Evolutionary conservation across 305 asterid genomes (phyloP).

Genomic region (Solanum hybrid): DNA sequence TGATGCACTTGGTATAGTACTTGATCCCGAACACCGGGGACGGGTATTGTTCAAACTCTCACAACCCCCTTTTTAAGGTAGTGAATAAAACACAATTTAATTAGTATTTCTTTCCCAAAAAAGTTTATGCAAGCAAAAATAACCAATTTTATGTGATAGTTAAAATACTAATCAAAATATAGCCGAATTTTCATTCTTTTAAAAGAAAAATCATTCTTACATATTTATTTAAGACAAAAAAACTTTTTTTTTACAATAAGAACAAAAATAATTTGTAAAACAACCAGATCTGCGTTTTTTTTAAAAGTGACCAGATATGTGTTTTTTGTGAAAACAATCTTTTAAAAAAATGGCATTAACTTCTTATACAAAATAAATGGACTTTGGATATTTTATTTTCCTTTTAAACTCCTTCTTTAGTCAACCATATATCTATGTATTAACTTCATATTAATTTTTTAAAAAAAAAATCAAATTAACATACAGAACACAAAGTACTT

Average conservation of each 20-base stretch:
- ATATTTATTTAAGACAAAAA: background rate
- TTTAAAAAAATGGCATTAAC: background rate
- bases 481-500: background rate
- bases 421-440: background rate
- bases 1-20: background rate
- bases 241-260: too few relatives aligned
- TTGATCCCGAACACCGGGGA: background rate
- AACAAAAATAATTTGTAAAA: background rate
- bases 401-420: background rate
- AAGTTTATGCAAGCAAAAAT: background rate
- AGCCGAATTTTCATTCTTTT: background rate
- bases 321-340: too few relatives aligned
- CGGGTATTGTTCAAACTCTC: background rate
- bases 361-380: background rate
- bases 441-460: background rate
- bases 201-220: background rate
- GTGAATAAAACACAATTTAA: background rate
- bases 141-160: background rate
- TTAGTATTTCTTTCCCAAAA: too few relatives aligned
- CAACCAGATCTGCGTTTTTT: background rate
- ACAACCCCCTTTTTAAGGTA: background rate
- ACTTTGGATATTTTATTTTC: background rate
- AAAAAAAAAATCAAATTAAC: background rate
- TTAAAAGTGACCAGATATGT: background rate
- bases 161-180: background rate